These are phyloP conservation scores for Pharnaceum exiguum DNA, from an alignment of 148 eudicot genomes.

Conservation along the genomic window DNA sequence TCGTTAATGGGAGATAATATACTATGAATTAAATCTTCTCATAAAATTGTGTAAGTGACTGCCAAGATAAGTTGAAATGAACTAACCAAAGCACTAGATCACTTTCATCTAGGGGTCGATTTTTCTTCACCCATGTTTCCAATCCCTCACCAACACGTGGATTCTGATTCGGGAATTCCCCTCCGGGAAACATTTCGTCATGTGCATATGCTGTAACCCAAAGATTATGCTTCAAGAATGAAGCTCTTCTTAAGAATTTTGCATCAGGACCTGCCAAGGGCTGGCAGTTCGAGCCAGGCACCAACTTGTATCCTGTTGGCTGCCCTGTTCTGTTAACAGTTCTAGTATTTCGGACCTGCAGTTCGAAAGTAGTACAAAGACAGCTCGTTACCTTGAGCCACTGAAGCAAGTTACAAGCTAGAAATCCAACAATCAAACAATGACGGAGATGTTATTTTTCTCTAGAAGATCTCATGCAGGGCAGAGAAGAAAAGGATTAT, in stretches of 20 bases:
- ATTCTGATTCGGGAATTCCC: slow-evolving; percentile 93
- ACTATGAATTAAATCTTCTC: no score
- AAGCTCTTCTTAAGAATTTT: slow-evolving; percentile 81
- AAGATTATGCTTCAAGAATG: slow-evolving; percentile 92
- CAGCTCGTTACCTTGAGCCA: neutral
- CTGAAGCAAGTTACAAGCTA: neutral
- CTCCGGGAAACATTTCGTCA: slow-evolving; percentile 84
- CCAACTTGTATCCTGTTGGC: slow-evolving; percentile 85
- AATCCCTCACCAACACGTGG: slow-evolving; percentile 91
- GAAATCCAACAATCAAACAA: neutral
- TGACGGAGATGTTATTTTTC: no score
- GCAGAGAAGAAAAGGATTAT: no score
- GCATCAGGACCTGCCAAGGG: slow-evolving; percentile 90
- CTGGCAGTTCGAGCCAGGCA: slow-evolving; percentile 84
- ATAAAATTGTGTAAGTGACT: no score
- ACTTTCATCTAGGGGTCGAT: slow-evolving; percentile 73
- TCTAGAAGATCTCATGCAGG: no score
- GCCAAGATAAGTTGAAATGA: no score
- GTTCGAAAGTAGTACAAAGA: neutral
- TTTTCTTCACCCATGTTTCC: slow-evolving; percentile 87
- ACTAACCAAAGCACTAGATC: slow-evolving; percentile 88
- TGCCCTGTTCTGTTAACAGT: slow-evolving; percentile 82
- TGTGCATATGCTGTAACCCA: slow-evolving; percentile 82
- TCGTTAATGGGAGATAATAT: no score
- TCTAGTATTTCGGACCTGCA: slow-evolving; percentile 76